Percentiles rank a stretch among this genome's conserved stretches.
These are phyloP conservation scores for Aegilops speltoides DNA, from an alignment of 176 grass and related monocot genomes.

Conservation along the genomic window DNA sequence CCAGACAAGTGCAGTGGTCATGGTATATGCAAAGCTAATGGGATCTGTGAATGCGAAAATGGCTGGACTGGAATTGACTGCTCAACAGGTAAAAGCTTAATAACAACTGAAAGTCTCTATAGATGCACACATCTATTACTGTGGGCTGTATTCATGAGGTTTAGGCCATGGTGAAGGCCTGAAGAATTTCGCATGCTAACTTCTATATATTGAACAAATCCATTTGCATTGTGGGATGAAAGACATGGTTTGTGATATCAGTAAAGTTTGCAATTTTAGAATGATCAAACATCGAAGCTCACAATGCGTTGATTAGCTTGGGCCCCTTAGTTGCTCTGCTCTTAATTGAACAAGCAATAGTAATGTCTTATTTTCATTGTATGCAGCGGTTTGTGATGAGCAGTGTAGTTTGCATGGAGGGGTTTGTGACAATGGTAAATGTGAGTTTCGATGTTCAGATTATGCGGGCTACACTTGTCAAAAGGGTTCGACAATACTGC, in stretches of 20 bases:
- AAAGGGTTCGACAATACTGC: conserved; percentile 80
- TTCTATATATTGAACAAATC: not conserved
- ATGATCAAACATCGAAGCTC: not conserved
- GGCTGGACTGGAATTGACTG: conserved; percentile 94
- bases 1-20: conserved; percentile 67
- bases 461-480: conserved; percentile 99
- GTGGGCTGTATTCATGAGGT: not conserved
- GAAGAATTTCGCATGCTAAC: not conserved
- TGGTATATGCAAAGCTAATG: conserved; percentile 78
- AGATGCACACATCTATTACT: not conserved
- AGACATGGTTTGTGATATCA: not conserved
- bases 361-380: conserved; percentile 35
- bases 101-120: not conserved
- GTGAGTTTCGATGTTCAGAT: conserved; percentile 98
- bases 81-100: conserved; percentile 70
- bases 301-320: not conserved
- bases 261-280: not conserved
- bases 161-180: not conserved
- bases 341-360: conserved; percentile 26
- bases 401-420: conserved; percentile 99
- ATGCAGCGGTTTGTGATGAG: conserved; percentile 93
- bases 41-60: conserved; percentile 82
- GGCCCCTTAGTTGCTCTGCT: not conserved
- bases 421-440: conserved; percentile 95
- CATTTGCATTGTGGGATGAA: not conserved